A percentile compares a stretch with the other conserved stretches of the same genome.
These are phyloP conservation scores for Aspergillus oerlinghausenensis DNA, from an alignment of 2,329 filamentous ascomycete genomes.

Conservation along the genomic window DNA sequence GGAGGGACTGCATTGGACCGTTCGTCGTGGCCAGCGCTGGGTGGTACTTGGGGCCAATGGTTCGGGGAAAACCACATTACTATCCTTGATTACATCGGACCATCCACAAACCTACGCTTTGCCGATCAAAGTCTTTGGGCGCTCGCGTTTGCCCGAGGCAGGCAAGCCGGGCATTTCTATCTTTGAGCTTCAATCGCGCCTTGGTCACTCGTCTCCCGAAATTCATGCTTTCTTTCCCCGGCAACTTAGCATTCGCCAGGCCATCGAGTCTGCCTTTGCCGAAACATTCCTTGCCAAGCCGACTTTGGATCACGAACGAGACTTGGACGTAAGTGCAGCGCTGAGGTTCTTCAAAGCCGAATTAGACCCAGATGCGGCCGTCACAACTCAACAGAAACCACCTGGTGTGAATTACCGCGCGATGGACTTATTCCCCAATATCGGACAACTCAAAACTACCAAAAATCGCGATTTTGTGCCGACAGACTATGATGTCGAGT, in stretches of 20 bases:
- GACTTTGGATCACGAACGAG: conserved; percentile 54
- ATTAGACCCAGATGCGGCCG: conserved; percentile 54
- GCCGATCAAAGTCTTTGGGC: conserved; percentile 81
- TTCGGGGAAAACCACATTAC: conserved; percentile 90
- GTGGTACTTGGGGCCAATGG: conserved; percentile 90
- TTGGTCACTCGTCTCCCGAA: conserved; percentile 91
- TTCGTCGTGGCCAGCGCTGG: conserved; percentile 80
- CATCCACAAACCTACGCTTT: conserved; percentile 91
- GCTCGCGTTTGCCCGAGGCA: conserved; percentile 69
- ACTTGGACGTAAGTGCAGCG: conserved; percentile 60
- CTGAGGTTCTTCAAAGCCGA: conserved; percentile 75
- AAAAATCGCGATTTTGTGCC: conserved; percentile 6
- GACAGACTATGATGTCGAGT: conserved; percentile 43
- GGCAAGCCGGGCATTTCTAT: conserved; percentile 74
- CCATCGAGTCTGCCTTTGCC: conserved; percentile 83
- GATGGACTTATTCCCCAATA: conserved; percentile 16
- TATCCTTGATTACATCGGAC: conserved; percentile 89
- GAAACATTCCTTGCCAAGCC: conserved; percentile 77
- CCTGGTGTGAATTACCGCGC: neutral
- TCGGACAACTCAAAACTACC: conserved; percentile 1
- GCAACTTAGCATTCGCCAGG: conserved; percentile 64
- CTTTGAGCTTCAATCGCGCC: conserved; percentile 84
- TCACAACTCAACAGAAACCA: conserved; percentile 13
- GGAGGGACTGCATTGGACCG: conserved; percentile 73
- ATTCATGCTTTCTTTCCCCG: conserved; percentile 90